A percentile compares a stretch with the other conserved stretches of the same genome.
Conservation (phyloP, 768 basidiomycete species). For the Tricholoma sp. region DNA sequence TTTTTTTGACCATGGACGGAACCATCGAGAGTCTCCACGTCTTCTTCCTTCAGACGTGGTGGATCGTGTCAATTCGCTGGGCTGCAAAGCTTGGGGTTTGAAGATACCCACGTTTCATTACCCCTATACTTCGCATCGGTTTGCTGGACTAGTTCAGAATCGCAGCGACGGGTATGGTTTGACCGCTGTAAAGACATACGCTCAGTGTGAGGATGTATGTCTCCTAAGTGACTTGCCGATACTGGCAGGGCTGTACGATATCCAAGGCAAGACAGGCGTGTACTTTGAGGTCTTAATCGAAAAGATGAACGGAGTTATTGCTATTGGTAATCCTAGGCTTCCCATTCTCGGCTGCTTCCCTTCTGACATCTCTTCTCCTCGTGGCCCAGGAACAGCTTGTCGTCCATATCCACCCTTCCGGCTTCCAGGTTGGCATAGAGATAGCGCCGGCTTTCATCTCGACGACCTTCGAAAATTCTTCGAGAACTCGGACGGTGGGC, state of each 20-base stretch:
- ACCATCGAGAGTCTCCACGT: constrained; percentile 35
- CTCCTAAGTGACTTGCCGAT: constrained; percentile 59
- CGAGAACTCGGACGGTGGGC: constrained; percentile 61
- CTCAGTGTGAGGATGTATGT: constrained; percentile 43
- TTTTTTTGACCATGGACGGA: constrained; percentile 34
- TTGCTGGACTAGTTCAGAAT: constrained; percentile 38
- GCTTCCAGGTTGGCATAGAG: constrained; percentile 68
- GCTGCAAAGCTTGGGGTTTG: constrained; percentile 52
- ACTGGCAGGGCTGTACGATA: constrained; percentile 54
- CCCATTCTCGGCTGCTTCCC: neutral
- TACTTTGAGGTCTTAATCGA: constrained; percentile 61
- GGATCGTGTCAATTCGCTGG: constrained; percentile 42
- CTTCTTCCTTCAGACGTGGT: constrained; percentile 49
- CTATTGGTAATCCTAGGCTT: constrained; percentile 40
- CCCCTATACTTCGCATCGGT: constrained; percentile 28
- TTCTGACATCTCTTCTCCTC: neutral
- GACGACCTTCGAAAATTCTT: constrained; percentile 74
- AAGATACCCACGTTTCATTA: constrained; percentile 24
- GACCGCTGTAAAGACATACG: constrained; percentile 36
- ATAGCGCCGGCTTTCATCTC: constrained; percentile 60
- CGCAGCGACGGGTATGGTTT: constrained; percentile 27
- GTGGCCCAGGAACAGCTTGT: constrained; percentile 50
- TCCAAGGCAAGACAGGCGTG: constrained; percentile 47
- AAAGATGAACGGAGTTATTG: constrained; percentile 54
- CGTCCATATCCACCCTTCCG: constrained; percentile 62